Percentiles rank a stretch among this genome's conserved stretches.
phyloP scores from a whole-genome alignment of 2,329 filamentous ascomycete species.

The Bipolaris zeicola region DNA sequence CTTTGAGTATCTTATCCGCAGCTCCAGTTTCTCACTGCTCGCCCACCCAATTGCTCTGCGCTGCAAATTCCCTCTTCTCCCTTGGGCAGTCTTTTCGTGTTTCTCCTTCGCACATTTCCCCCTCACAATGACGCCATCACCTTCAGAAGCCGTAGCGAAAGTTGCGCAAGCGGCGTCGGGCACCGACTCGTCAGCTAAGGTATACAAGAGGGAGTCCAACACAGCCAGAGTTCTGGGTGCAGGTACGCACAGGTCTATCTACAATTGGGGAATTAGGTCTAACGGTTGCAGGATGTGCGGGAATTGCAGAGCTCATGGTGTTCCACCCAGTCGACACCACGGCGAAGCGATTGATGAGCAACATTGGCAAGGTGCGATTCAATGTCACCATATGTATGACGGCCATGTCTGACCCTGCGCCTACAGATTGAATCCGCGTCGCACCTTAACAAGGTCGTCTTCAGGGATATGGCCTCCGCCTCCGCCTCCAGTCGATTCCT shows the following conservation, averaged over 20 bases:
- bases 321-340: slow-evolving; percentile 89
- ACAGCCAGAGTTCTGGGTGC: slow-evolving; percentile 87
- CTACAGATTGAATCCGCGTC: slow-evolving; percentile 60
- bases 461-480: slow-evolving; percentile 83
- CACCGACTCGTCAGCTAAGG: slow-evolving; percentile 57
- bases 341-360: slow-evolving; percentile 99
- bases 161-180: slow-evolving; percentile 36
- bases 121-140: slow-evolving; percentile 36
- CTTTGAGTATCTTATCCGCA: slow-evolving; percentile 13
- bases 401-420: slow-evolving; percentile 22
- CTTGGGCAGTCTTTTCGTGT: neutral
- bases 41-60: slow-evolving; percentile 18
- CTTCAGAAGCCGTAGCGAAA: slow-evolving; percentile 38
- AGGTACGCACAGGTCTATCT: slow-evolving; percentile 61
- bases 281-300: slow-evolving; percentile 73
- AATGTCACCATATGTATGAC: neutral
- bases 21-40: slow-evolving; percentile 10
- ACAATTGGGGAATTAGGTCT: slow-evolving; percentile 3
- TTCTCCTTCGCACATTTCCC: neutral
- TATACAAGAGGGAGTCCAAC: slow-evolving; percentile 85
- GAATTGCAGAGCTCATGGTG: slow-evolving; percentile 89
- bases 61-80: slow-evolving; percentile 13
- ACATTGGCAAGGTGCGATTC: slow-evolving; percentile 71
- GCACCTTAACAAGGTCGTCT: slow-evolving; percentile 88
- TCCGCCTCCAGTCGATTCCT: slow-evolving; percentile 79